phyloP scores from a whole-genome alignment of 2,329 filamentous ascomycete genomes.

The Fusarium palustre region DNA sequence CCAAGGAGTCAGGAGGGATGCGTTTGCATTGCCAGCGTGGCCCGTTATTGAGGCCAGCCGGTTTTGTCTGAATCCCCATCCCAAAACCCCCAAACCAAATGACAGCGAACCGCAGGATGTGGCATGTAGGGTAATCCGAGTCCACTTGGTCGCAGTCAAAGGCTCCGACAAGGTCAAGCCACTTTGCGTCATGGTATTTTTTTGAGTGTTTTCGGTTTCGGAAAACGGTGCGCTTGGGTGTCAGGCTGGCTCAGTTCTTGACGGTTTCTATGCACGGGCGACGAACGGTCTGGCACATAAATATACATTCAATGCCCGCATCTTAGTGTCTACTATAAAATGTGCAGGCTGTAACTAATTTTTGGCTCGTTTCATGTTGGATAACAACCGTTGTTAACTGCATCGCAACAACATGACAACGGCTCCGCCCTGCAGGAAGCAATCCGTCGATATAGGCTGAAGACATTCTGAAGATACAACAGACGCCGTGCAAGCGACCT shows the following conservation, averaged over 20 bases:
- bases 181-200: constrained; percentile 41
- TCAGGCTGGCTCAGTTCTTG: constrained; percentile 22
- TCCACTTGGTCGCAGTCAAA: constrained; percentile 40
- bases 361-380: constrained; percentile 12
- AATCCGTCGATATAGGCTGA: constrained; percentile 32
- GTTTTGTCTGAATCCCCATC: constrained; percentile 10
- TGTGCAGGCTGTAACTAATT: constrained; percentile 15
- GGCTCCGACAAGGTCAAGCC: constrained; percentile 33
- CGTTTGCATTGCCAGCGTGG: constrained; percentile 44
- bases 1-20: constrained; percentile 34
- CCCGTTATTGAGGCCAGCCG: constrained; percentile 42
- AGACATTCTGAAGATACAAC: constrained; percentile 19
- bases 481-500: background rate
- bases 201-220: constrained; percentile 30
- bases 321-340: constrained; percentile 16
- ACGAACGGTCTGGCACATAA: constrained; percentile 18
- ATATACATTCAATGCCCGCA: constrained; percentile 21
- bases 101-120: constrained; percentile 18
- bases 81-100: constrained; percentile 6
- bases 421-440: constrained; percentile 3
- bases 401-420: constrained; percentile 36
- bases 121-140: constrained; percentile 40
- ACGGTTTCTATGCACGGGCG: constrained; percentile 26
- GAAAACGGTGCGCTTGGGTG: constrained; percentile 39
- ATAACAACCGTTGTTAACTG: constrained; percentile 13